A percentile compares a stretch with the other conserved stretches of the same genome.
These are phyloP conservation scores for Xylaria venustula DNA, from an alignment of 495 filamentous ascomycete species.

Conservation along the genomic window DNA sequence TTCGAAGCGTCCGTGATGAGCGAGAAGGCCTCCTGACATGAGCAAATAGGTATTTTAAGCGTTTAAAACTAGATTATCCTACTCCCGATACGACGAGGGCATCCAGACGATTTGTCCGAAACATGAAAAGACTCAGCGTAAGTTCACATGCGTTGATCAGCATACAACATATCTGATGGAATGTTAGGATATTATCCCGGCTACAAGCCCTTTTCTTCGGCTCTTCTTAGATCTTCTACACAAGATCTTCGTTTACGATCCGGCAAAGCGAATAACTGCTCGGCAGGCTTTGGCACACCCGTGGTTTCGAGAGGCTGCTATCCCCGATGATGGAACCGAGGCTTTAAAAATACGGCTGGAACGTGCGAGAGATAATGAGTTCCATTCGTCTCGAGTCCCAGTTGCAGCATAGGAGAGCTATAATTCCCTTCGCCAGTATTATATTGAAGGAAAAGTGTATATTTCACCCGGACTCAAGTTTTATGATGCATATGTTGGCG, in stretches of 20 bases:
- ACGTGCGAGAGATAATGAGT: constrained; percentile 38
- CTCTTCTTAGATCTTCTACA: constrained; percentile 85
- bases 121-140: constrained; percentile 88
- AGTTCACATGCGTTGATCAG: constrained; percentile 31
- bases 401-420: constrained; percentile 18
- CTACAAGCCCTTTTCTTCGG: constrained; percentile 71
- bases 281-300: constrained; percentile 87
- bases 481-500: constrained; percentile 17
- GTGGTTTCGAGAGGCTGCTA: constrained; percentile 84
- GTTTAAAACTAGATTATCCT: constrained; percentile 82
- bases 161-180: constrained; percentile 28
- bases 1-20: neutral
- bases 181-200: constrained; percentile 82
- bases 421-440: constrained; percentile 9
- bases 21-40: constrained; percentile 22
- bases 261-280: constrained; percentile 83
- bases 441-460: constrained; percentile 23
- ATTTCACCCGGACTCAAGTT: constrained; percentile 20
- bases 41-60: constrained; percentile 76
- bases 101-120: constrained; percentile 87
- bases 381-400: constrained; percentile 20
- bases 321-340: constrained; percentile 90
- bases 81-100: constrained; percentile 82
- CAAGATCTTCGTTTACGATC: constrained; percentile 94
- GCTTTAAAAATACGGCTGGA: constrained; percentile 71